Evolutionary conservation across 331 rosid genomes (phyloP).

Genomic region (Stylosanthes scabra): DNA sequence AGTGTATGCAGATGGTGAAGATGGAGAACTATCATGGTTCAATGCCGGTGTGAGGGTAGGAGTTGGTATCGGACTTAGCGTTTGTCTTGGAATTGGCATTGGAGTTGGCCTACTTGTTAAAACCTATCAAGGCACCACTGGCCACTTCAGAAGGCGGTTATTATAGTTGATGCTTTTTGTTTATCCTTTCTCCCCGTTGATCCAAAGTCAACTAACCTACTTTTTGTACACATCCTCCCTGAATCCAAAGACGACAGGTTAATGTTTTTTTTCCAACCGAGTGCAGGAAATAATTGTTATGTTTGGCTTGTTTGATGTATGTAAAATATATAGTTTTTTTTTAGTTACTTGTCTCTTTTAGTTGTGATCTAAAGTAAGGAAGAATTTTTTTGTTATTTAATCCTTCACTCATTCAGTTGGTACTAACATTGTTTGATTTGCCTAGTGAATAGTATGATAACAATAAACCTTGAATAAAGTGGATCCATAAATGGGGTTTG

Average conservation of each 20-base stretch:
- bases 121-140: conserved; percentile 80
- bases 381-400: conserved; percentile 28
- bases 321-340: conserved; percentile 35
- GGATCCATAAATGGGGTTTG: background rate
- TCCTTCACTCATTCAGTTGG: conserved; percentile 16
- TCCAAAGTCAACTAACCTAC: conserved; percentile 33
- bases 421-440: conserved; percentile 34
- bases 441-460: background rate
- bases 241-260: conserved; percentile 35
- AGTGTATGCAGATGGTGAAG: conserved; percentile 67
- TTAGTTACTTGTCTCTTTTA: conserved; percentile 24
- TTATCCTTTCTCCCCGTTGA: conserved; percentile 18
- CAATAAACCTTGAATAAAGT: conserved; percentile 7
- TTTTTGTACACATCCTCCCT: conserved; percentile 30
- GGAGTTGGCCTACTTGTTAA: conserved; percentile 78
- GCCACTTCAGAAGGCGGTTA: conserved; percentile 60
- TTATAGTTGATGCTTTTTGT: conserved; percentile 30
- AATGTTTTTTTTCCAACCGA: conserved; percentile 22
- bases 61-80: conserved; percentile 85
- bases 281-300: conserved; percentile 22
- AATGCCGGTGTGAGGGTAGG: conserved; percentile 84
- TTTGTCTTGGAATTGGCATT: conserved; percentile 79
- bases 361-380: conserved; percentile 34
- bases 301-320: conserved; percentile 37
- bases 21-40: conserved; percentile 87